A percentile compares a stretch with the other conserved stretches of the same genome.
phyloP scores from a whole-genome alignment of 768 basidiomycete species.

The Mycena indigotica region DNA sequence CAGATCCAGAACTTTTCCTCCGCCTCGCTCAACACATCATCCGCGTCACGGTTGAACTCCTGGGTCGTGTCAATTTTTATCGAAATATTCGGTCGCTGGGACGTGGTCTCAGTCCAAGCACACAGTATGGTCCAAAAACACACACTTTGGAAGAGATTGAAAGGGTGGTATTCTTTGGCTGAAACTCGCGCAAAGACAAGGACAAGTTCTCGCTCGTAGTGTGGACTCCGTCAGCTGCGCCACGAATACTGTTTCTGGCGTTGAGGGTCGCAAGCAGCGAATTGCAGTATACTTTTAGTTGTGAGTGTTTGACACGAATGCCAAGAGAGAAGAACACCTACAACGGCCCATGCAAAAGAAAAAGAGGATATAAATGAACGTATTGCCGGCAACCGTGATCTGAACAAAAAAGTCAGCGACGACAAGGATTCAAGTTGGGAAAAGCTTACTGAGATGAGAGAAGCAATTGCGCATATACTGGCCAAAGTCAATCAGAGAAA shows the following conservation, averaged over 20 bases:
- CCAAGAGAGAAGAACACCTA: constrained; percentile 34
- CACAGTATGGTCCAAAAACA: no score
- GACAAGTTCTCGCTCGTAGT: constrained; percentile 45
- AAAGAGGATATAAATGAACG: constrained; percentile 61
- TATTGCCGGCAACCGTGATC: constrained; percentile 49
- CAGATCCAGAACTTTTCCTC: constrained; percentile 26
- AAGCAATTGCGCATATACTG: constrained; percentile 57
- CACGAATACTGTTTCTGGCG: constrained; percentile 51
- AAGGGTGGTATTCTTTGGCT: constrained; percentile 32
- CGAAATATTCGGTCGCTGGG: constrained; percentile 49
- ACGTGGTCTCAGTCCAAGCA: no score
- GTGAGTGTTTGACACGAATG: constrained; percentile 2
- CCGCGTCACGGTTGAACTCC: constrained; percentile 47
- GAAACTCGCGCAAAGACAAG: constrained; percentile 41
- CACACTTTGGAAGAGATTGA: constrained; percentile 35
- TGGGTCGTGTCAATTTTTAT: constrained; percentile 60
- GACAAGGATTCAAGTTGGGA: neutral
- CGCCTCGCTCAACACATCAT: constrained; percentile 31
- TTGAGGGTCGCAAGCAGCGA: constrained; percentile 64
- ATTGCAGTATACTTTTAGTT: constrained; percentile 61
- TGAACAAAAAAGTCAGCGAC: constrained; percentile 25
- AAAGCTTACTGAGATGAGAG: constrained; percentile 47
- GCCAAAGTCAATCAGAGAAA: neutral
- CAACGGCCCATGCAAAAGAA: constrained; percentile 62
- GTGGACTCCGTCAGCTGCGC: constrained; percentile 39